Percentiles rank a stretch among this genome's conserved stretches.
Evolutionary conservation across 495 filamentous ascomycete species (phyloP).

Genomic region (Tuber calosporum): DNA sequence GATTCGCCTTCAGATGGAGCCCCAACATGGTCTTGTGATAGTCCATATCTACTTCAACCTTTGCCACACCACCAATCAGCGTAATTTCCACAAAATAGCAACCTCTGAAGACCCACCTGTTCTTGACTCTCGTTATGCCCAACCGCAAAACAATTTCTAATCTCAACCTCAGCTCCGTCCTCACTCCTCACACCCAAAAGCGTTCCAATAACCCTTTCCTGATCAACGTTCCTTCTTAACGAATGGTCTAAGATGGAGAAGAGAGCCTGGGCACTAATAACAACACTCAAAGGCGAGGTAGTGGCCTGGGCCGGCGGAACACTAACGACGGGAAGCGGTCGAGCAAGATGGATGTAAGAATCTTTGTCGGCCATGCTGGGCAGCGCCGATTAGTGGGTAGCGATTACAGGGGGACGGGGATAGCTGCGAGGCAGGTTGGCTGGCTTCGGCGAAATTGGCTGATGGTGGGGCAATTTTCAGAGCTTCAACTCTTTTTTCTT

Average conservation of each 20-base stretch:
- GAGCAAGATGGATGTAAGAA: slow-evolving; percentile 86
- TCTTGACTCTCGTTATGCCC: slow-evolving; percentile 96
- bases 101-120: slow-evolving; percentile 47
- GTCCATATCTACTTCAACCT: slow-evolving; percentile 96
- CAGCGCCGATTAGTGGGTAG: slow-evolving; percentile 12
- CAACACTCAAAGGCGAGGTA: slow-evolving; percentile 82
- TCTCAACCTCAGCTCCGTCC: slow-evolving; percentile 92
- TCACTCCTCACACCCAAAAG: slow-evolving; percentile 85
- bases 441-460: slow-evolving; percentile 13
- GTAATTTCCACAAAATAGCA: not conserved
- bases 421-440: slow-evolving; percentile 11
- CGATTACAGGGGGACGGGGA: slow-evolving; percentile 2
- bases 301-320: slow-evolving; percentile 57
- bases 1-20: slow-evolving; percentile 86
- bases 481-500: slow-evolving; percentile 20
- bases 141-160: slow-evolving; percentile 91
- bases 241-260: slow-evolving; percentile 98
- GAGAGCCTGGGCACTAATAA: slow-evolving; percentile 89
- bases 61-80: not conserved
- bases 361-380: slow-evolving; percentile 74
- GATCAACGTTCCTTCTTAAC: slow-evolving; percentile 75
- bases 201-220: slow-evolving; percentile 92
- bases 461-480: slow-evolving; percentile 18
- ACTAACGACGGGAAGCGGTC: slow-evolving; percentile 73
- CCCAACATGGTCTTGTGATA: slow-evolving; percentile 98